Evolutionary conservation across 352 stramenopile genomes (phyloP).

Genomic region (Thalassiosira pacifica): DNA sequence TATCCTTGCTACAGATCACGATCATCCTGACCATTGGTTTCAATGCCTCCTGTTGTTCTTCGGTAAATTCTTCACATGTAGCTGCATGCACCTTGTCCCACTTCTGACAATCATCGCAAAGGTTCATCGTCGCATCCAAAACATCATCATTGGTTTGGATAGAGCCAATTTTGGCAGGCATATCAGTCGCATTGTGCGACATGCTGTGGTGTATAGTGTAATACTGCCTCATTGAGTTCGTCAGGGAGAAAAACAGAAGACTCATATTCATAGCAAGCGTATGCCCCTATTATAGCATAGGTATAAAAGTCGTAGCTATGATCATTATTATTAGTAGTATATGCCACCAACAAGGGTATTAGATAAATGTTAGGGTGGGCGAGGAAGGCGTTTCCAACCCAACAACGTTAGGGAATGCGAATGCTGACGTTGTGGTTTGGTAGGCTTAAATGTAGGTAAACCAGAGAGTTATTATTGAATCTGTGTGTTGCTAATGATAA

Average conservation of each 20-base stretch:
- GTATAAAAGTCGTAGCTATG: neutral
- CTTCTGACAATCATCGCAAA: neutral
- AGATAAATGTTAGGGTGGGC: neutral
- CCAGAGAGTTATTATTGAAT: neutral
- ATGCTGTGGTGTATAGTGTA: neutral
- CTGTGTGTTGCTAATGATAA: neutral
- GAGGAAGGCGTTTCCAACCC: neutral
- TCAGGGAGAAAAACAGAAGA: neutral
- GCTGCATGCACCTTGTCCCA: neutral
- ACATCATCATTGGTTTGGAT: neutral
- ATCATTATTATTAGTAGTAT: neutral
- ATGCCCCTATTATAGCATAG: neutral
- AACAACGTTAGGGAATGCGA: neutral
- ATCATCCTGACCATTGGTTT: neutral
- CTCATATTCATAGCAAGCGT: neutral
- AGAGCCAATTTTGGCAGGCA: neutral
- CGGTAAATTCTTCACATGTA: neutral
- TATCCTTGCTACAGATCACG: neutral
- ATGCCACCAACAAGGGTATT: neutral
- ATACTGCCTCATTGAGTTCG: neutral
- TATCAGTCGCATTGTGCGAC: neutral
- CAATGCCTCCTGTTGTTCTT: neutral
- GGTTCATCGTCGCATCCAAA: neutral
- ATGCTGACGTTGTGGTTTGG: neutral
- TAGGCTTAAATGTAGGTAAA: neutral